Conservation (phyloP, 78 protist species). For the Mantamonas sphyraenae region DNA sequence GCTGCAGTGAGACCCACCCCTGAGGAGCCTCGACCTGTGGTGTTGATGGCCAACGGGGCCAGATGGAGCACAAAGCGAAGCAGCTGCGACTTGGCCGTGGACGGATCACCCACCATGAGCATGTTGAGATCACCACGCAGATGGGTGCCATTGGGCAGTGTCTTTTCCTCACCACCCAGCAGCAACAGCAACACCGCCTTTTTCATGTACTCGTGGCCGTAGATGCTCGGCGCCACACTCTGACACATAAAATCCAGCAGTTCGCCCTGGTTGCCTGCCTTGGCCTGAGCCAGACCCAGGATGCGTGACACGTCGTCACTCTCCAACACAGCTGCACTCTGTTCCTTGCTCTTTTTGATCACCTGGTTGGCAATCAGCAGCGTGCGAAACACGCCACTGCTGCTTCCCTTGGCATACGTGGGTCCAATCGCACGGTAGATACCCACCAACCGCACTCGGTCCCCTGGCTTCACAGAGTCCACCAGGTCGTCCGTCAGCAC, state of each 20-base stretch:
- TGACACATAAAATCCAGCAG: slow-evolving; percentile 49
- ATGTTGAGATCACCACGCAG: slow-evolving; percentile 92
- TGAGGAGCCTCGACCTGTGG: slow-evolving; percentile 98
- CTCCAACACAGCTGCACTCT: slow-evolving; percentile 15
- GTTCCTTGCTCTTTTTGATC: slow-evolving; percentile 8
- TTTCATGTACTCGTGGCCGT: slow-evolving; percentile 86
- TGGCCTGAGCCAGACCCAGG: slow-evolving; percentile 4
- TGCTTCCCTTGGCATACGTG: not conserved
- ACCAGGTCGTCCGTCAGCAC: slow-evolving; percentile 86
- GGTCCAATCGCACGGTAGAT: slow-evolving; percentile 53
- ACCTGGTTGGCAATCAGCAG: slow-evolving; percentile 73
- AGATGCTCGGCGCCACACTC: slow-evolving; percentile 96
- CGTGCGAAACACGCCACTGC: slow-evolving; percentile 20
- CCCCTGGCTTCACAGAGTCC: slow-evolving; percentile 93
- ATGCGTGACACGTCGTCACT: slow-evolving; percentile 44
- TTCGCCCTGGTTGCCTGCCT: not conserved
- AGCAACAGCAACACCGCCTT: slow-evolving; percentile 81
- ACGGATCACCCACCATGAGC: slow-evolving; percentile 98
- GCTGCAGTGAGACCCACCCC: slow-evolving; percentile 99
- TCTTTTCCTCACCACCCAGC: slow-evolving; percentile 95
- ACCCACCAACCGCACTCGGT: slow-evolving; percentile 80
- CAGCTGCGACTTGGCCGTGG: slow-evolving; percentile 98
- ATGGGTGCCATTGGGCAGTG: slow-evolving; percentile 76
- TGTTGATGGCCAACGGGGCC: slow-evolving; percentile 94
- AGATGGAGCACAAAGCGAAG: slow-evolving; percentile 80